Conservation (phyloP, 202 grass and related monocot species). For the Bolboschoenoplectus hybrid region DNA sequence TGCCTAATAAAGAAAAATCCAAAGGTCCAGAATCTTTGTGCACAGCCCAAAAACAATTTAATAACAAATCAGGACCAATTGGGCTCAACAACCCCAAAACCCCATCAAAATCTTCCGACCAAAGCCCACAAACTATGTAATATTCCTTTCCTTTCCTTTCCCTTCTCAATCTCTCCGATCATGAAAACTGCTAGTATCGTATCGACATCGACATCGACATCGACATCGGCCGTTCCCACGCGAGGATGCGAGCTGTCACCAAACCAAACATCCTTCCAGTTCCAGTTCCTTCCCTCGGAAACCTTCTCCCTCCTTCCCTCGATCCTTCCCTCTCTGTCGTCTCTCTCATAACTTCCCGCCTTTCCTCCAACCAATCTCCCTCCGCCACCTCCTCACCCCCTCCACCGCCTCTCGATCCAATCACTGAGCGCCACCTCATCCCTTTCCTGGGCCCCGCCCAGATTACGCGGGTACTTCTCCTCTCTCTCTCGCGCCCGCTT, state of each 20-base stretch:
- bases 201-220: neutral
- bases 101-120: neutral
- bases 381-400: neutral
- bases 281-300: neutral
- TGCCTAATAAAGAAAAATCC: neutral
- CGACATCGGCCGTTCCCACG: neutral
- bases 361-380: neutral
- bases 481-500: slow-evolving; percentile 49
- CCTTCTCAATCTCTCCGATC: no score
- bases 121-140: neutral
- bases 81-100: neutral
- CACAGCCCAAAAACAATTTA: neutral
- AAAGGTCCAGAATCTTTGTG: neutral
- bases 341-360: slow-evolving; percentile 22
- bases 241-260: neutral
- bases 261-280: neutral
- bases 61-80: neutral
- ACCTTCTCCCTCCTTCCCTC: slow-evolving; percentile 1
- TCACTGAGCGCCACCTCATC: neutral
- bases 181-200: no score
- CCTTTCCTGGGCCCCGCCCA: slow-evolving; percentile 24
- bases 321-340: slow-evolving; percentile 21
- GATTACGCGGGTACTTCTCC: neutral
- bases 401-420: neutral
- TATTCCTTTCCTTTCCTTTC: neutral